Percentiles rank a stretch among this genome's conserved stretches.
phyloP scores from a whole-genome alignment of 768 basidiomycete genomes.

The Hericium erinaceus region DNA sequence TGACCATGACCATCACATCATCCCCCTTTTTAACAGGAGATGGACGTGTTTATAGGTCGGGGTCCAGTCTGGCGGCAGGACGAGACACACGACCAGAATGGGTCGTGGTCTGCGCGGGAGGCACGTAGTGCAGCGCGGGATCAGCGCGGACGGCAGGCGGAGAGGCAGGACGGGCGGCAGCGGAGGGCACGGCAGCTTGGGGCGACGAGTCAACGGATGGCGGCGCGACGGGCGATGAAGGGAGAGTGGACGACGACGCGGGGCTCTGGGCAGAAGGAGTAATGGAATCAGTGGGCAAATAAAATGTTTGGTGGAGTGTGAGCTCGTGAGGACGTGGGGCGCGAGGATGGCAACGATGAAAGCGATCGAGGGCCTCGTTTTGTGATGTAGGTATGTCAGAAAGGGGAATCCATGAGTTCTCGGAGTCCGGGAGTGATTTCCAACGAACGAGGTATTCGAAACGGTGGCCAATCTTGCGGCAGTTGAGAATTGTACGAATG shows the following conservation, averaged over 20 bases:
- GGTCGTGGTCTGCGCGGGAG: conserved; percentile 17
- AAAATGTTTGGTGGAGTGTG: not conserved
- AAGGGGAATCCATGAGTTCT: conserved; percentile 28
- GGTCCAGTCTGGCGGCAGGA: no score
- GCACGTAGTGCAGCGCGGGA: conserved; percentile 13
- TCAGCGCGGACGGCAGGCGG: not conserved
- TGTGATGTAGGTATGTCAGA: conserved; percentile 23
- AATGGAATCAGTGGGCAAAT: not conserved
- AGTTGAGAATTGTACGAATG: conserved; percentile 22
- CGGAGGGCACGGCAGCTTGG: no score
- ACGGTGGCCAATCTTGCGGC: conserved; percentile 24
- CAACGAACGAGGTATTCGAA: conserved; percentile 28
- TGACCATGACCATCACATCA: no score
- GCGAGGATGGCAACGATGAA: conserved; percentile 25
- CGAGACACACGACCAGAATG: conserved; percentile 14
- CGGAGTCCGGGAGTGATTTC: conserved; percentile 17
- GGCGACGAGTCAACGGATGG: no score
- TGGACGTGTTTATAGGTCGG: no score
- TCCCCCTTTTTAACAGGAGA: no score
- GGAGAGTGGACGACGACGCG: no score
- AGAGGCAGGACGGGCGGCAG: not conserved
- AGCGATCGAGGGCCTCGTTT: conserved; percentile 24
- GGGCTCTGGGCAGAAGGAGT: not conserved
- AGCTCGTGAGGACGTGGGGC: conserved; percentile 22
- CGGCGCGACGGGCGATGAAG: no score